Evolutionary conservation across 2,329 filamentous ascomycete species (phyloP).

Genomic region (Penicillium sp.): DNA sequence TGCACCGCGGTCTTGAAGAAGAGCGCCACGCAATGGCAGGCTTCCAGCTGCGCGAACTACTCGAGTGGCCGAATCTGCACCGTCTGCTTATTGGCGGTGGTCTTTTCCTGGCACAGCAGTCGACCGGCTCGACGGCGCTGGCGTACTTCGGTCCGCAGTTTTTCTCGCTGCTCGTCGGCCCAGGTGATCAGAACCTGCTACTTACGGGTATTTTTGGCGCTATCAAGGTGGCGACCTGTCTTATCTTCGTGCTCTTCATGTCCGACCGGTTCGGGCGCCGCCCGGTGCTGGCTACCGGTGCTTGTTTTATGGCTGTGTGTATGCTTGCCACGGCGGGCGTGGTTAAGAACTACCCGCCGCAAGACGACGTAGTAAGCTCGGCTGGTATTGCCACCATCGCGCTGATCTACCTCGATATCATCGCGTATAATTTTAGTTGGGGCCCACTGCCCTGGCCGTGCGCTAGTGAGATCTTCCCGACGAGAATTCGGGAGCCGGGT

Average conservation of each 20-base stretch:
- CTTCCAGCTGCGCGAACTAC: constrained; percentile 43
- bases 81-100: constrained; percentile 43
- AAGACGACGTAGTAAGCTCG: constrained; percentile 40
- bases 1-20: constrained; percentile 44
- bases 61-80: constrained; percentile 44
- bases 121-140: constrained; percentile 52
- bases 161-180: constrained; percentile 49
- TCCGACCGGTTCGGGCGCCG: constrained; percentile 51
- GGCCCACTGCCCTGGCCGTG: constrained; percentile 40
- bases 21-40: constrained; percentile 45
- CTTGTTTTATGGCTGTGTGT: constrained; percentile 42
- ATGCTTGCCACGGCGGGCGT: constrained; percentile 47
- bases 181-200: constrained; percentile 44
- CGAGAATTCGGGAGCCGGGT: constrained; percentile 38
- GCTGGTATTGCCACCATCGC: constrained; percentile 49
- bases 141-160: constrained; percentile 54
- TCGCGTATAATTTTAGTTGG: constrained; percentile 43
- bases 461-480: constrained; percentile 37
- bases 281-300: constrained; percentile 48
- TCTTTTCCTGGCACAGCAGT: constrained; percentile 51
- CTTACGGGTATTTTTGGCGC: constrained; percentile 52
- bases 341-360: constrained; percentile 39
- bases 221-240: constrained; percentile 50
- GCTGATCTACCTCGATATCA: constrained; percentile 53
- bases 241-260: constrained; percentile 50